Conservation (phyloP, 139 green algal species). For the Klebsormidium nitens region DNA sequence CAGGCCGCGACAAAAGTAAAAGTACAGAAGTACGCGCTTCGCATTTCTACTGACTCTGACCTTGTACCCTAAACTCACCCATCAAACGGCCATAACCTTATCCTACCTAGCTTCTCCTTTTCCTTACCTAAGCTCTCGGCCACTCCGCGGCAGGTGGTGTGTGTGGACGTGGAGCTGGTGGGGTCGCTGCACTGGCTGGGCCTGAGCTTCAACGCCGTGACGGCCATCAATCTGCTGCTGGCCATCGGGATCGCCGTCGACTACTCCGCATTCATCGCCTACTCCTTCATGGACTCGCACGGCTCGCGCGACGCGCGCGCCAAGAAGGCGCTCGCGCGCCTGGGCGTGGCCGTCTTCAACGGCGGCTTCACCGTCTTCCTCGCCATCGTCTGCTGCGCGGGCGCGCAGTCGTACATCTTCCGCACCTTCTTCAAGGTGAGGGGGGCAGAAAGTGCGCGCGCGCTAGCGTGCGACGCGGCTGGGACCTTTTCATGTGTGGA, state of each 20-base stretch:
- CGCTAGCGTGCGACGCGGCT: too few species aligned
- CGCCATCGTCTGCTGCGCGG: slow-evolving; percentile 16
- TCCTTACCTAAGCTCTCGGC: too few species aligned
- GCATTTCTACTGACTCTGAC: too few species aligned
- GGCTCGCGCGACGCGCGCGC: slow-evolving; percentile 25
- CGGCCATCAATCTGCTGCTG: slow-evolving; percentile 39
- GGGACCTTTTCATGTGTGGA: too few species aligned
- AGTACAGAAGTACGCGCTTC: too few species aligned
- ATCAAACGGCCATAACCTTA: too few species aligned
- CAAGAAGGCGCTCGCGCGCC: slow-evolving; percentile 1
- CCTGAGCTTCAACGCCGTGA: slow-evolving; percentile 39
- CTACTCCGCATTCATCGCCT: slow-evolving; percentile 38
- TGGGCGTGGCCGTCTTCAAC: slow-evolving; percentile 36
- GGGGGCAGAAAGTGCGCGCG: too few species aligned
- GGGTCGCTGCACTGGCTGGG: slow-evolving; percentile 34
- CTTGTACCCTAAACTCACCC: too few species aligned
- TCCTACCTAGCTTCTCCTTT: too few species aligned
- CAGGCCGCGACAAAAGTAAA: too few species aligned
- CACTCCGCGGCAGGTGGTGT: too few species aligned
- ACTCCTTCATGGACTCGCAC: slow-evolving; percentile 43
- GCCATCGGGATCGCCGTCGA: slow-evolving; percentile 44
- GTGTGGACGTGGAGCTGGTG: slow-evolving; percentile 39
- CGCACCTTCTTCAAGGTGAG: slow-evolving; percentile 33
- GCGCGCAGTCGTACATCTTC: slow-evolving; percentile 30
- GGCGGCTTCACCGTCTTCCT: slow-evolving; percentile 42